Conservation (phyloP, 1,284 basidiomycete species). For the Cystobasidiaceae sp. region DNA sequence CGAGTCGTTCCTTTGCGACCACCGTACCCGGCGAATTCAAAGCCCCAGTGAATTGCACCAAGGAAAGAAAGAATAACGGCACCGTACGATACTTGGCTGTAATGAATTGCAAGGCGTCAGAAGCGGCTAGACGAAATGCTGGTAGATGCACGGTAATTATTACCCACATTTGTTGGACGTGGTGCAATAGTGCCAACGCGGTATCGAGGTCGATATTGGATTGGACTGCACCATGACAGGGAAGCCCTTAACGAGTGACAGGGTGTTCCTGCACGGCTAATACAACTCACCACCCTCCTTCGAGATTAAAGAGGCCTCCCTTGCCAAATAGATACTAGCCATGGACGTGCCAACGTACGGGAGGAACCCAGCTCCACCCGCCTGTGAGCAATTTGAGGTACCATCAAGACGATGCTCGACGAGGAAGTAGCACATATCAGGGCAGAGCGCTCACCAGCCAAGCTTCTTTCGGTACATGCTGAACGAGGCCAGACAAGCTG, state of each 20-base stretch:
- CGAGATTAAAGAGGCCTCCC: conserved; percentile 60
- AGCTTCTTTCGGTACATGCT: conserved; percentile 34
- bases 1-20: conserved; percentile 66
- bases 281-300: conserved; percentile 51
- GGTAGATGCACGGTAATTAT: background rate
- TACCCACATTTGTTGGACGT: conserved; percentile 38
- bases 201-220: conserved; percentile 63
- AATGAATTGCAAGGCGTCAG: too few species aligned
- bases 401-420: background rate
- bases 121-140: conserved; percentile 58
- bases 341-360: conserved; percentile 69
- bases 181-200: conserved; percentile 59
- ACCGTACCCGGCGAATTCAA: conserved; percentile 77
- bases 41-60: conserved; percentile 79
- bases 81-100: conserved; percentile 84
- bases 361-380: conserved; percentile 34
- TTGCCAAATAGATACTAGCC: conserved; percentile 73
- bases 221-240: too few species aligned
- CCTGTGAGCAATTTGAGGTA: background rate
- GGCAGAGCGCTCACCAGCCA: conserved; percentile 4
- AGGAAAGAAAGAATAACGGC: conserved; percentile 91
- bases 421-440: background rate
- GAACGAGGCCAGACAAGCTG: conserved; percentile 11
- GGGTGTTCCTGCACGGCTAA: background rate
- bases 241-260: too few species aligned